Conservation (phyloP, 371 early-diverging fungal species). For the Dinochytrium kinnereticum region DNA sequence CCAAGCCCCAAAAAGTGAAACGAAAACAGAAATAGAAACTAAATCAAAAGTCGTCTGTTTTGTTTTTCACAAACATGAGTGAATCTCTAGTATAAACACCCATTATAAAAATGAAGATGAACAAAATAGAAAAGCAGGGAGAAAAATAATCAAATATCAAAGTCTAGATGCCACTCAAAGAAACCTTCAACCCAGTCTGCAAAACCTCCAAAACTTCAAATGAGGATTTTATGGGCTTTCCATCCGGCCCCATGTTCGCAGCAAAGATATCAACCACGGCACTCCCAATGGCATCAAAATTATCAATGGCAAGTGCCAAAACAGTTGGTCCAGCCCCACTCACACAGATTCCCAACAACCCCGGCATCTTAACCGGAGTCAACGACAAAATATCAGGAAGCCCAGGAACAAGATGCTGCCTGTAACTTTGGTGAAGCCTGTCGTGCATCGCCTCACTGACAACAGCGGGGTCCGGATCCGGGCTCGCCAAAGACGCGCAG, state of each 20-base stretch:
- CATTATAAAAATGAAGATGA: too few species aligned
- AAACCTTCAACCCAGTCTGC: constrained; percentile 63
- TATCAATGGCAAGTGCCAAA: constrained; percentile 66
- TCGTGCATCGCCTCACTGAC: constrained; percentile 94
- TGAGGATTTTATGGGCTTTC: constrained; percentile 58
- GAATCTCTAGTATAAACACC: too few species aligned
- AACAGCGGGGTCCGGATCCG: constrained; percentile 60
- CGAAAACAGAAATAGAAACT: too few species aligned
- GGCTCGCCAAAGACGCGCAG: constrained; percentile 75
- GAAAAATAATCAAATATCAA: too few species aligned
- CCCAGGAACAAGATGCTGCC: constrained; percentile 92
- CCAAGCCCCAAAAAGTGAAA: too few species aligned
- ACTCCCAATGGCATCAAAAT: constrained; percentile 62
- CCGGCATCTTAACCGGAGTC: constrained; percentile 76
- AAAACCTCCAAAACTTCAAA: constrained; percentile 79
- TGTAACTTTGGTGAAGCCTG: constrained; percentile 92
- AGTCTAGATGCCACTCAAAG: too few species aligned
- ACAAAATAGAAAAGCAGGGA: too few species aligned
- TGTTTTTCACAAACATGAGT: too few species aligned
- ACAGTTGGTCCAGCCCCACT: constrained; percentile 97
- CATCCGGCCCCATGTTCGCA: constrained; percentile 12
- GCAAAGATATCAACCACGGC: constrained; percentile 59
- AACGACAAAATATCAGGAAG: constrained; percentile 82
- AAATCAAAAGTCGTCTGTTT: too few species aligned
- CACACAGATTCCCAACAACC: constrained; percentile 89